Percentiles rank a stretch among this genome's conserved stretches.
phyloP scores from a whole-genome alignment of 495 filamentous ascomycete genomes.

The Aspergillus egyptiacus region DNA sequence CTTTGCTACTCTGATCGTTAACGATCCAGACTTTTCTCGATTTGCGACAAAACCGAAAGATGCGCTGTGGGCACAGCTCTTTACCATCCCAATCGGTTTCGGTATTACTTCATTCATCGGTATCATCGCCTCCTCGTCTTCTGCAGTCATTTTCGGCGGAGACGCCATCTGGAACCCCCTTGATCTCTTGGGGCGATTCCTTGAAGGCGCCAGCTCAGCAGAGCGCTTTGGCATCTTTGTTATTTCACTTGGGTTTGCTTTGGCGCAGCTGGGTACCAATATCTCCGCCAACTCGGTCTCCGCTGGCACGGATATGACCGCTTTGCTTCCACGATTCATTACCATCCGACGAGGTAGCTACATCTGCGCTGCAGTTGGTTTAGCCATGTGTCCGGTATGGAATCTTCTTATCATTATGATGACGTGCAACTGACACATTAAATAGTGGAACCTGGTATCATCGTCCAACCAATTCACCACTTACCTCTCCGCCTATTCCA shows the following conservation, averaged over 20 bases:
- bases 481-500: constrained; percentile 90
- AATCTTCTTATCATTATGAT: not conserved
- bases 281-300: constrained; percentile 90
- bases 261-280: constrained; percentile 89
- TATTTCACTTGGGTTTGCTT: constrained; percentile 72
- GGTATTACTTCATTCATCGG: constrained; percentile 88
- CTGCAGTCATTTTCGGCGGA: constrained; percentile 65
- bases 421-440: constrained; percentile 5
- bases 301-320: constrained; percentile 86
- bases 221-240: constrained; percentile 88
- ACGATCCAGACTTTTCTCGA: constrained; percentile 85
- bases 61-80: constrained; percentile 81
- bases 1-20: constrained; percentile 74
- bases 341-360: constrained; percentile 90
- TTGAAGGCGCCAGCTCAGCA: constrained; percentile 63
- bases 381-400: constrained; percentile 75
- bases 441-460: constrained; percentile 70
- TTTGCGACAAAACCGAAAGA: constrained; percentile 77
- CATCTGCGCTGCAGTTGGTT: constrained; percentile 74
- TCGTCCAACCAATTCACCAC: constrained; percentile 86
- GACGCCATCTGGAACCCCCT: constrained; percentile 85
- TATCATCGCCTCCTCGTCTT: constrained; percentile 87
- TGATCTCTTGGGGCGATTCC: constrained; percentile 65
- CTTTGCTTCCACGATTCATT: constrained; percentile 77
- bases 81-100: constrained; percentile 83